Evolutionary conservation across 768 basidiomycete genomes (phyloP), one percentile per base, ranked within the genome.

Genomic region (Lactifluus piperatus): DNA sequence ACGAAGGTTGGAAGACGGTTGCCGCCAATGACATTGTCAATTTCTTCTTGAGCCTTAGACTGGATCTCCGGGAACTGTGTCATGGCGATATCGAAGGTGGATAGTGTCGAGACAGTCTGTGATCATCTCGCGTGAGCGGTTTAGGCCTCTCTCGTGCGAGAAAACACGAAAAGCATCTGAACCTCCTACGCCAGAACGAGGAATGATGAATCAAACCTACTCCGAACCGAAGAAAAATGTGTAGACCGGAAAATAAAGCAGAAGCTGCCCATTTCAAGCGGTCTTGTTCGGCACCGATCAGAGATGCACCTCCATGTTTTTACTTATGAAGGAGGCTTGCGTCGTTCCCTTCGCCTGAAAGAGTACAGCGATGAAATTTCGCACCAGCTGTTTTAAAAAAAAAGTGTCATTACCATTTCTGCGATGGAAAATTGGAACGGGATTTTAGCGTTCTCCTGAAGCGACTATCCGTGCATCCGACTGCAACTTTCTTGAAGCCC

Each of bases 21-120:
- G 16, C 22, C 39, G 5, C 64, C 67, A 4, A 59, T 41, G 1
- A 66, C 66, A 26, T 34, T n/a, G 54, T 71, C 69, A 20, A 71
- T 60, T 54, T 71, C 70, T 22, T 46, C 67, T 44, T 68, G 70
- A 0, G 68, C 69, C 44, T 56, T 57, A 26, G 44, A 41, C 50
- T 70, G 70, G 5, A 60, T 62, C 14, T 71, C 59, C 0, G 70
- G 70, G 56, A 64, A 62, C 8, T 66, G 54, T 9, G 65, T 58
- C 67, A 70, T 67, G 7, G 68, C 66, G 1, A 69, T 52, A 44
- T 65, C 39, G 57, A 69, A 69, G 27, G 47, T 60, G 32, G 59
- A 46, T 3, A 67, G 32, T 4, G 63, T 56, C 0, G 69, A 58
- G n/a, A 61, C 61, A 2, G 66, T 68, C 67, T 68, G 50, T 26